Evolutionary conservation across 257 asterid genomes (phyloP).

Genomic region (Solanum bukasovii): DNA sequence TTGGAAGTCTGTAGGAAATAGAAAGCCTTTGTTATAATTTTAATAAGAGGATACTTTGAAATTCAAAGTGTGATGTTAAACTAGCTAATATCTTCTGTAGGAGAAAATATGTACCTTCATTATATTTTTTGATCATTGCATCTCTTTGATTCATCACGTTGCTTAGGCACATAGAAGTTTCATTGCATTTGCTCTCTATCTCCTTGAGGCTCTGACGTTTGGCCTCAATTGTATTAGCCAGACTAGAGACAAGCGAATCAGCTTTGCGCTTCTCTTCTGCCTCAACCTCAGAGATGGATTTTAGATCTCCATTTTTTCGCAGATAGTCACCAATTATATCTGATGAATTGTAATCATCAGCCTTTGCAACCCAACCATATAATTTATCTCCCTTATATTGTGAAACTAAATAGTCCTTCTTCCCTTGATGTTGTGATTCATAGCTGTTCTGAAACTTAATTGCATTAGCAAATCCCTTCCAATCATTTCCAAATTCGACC

Average conservation of each 20-base stretch:
- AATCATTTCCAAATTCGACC: slow-evolving; percentile 32
- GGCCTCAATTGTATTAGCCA: slow-evolving; percentile 25
- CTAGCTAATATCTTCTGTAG: not conserved
- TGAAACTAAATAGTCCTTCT: slow-evolving; percentile 11
- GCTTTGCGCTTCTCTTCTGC: slow-evolving; percentile 34
- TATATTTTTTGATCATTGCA: not conserved
- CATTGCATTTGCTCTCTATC: slow-evolving; percentile 12
- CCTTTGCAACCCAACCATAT: slow-evolving; percentile 48
- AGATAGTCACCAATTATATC: slow-evolving; percentile 41
- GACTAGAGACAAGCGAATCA: slow-evolving; percentile 28
- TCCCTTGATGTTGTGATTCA: slow-evolving; percentile 34
- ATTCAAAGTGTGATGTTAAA: not conserved
- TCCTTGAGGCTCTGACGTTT: slow-evolving; percentile 27
- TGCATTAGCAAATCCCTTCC: slow-evolving; percentile 37
- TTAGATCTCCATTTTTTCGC: slow-evolving; percentile 53
- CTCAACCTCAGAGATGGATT: slow-evolving; percentile 40
- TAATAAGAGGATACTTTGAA: not conserved
- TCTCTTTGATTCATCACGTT: slow-evolving; percentile 7
- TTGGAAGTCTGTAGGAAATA: not conserved
- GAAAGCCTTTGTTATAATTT: not conserved
- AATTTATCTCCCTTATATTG: not conserved
- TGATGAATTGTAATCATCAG: slow-evolving; percentile 36
- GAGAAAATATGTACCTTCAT: slow-evolving; percentile 7
- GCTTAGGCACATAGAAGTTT: not conserved
- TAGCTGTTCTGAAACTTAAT: slow-evolving; percentile 32